Base-by-base conservation (phyloP, 1,139 yeast genomes). In the Petasospora fabianii region DNA sequence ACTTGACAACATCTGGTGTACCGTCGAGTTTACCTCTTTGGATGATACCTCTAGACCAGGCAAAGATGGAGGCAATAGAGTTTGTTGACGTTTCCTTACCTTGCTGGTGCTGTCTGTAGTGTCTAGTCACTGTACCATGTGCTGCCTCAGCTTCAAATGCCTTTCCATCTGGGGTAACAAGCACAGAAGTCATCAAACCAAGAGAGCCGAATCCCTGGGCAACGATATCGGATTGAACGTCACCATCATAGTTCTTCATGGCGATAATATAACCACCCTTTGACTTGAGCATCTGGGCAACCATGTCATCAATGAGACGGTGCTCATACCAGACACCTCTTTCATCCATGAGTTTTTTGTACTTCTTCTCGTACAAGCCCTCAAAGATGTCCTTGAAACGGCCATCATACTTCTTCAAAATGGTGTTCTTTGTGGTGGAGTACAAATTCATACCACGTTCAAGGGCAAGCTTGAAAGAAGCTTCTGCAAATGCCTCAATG, bases 151-250 rank as follows among this genome's bases (percentile, higher is more conserved):
- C 70, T 64, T 84, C 92, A 57, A 80, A 84, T 13, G 90, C 77
- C 64, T 82, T 81, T 27, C 94, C 94, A 63, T 84, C 92, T 43
- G 94, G 88, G n/a, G 92, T 80, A 65, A 83, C 80, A 53, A 84
- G 71, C 13, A 81, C 87, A 3, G 92, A 84, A 15, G 94, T 84
- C 94, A 84, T 84, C 52, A 84, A 70, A 39, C 94, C 94, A 46
- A 84, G 68, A 7, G 92, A 84, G 20, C 94, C 94, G 53, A 84
- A 84, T 33, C 94, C 94, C 65, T 84, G 94, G 14, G 94, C 94
- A 40, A 84, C 90, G 53, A 84, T 82, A 60, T 84, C 94, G 7
- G 86, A 79, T 64, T 83, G 87, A 41, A 84, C 94, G 62, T 84
- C 94, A 64, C 94, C 94, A 61, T 84, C 94, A 59, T 84, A 84